Conservation (phyloP, 192 early-diverging fungal species). For the Coemansia sp. region DNA sequence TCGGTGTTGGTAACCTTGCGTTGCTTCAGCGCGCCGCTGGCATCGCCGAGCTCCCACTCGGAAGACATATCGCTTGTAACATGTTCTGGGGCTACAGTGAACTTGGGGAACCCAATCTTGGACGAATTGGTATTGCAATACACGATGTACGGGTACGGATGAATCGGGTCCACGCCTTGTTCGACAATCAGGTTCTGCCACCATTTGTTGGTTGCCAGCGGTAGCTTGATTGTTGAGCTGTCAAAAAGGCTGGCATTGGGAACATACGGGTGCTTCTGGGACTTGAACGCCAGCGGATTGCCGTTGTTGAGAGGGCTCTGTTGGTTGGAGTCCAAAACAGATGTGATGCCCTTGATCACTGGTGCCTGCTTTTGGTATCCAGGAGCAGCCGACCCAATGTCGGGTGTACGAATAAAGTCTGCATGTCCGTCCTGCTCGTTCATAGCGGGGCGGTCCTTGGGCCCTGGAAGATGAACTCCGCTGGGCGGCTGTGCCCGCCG, state of each 20-base stretch:
- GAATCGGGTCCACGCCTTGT: slow-evolving; percentile 39
- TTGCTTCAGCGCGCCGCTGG: slow-evolving; percentile 18
- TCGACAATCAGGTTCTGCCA: slow-evolving; percentile 54
- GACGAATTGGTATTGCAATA: slow-evolving; percentile 25
- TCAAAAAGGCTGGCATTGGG: slow-evolving; percentile 42
- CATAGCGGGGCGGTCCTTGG: slow-evolving; percentile 23
- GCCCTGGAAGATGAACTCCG: slow-evolving; percentile 29
- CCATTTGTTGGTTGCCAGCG: slow-evolving; percentile 54
- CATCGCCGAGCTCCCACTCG: slow-evolving; percentile 39
- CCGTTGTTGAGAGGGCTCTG: slow-evolving; percentile 36
- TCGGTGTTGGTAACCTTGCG: slow-evolving; percentile 38
- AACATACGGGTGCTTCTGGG: slow-evolving; percentile 13
- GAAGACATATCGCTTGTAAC: slow-evolving; percentile 26
- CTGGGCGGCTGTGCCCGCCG: slow-evolving; percentile 45
- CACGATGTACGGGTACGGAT: slow-evolving; percentile 54
- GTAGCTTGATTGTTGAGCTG: slow-evolving; percentile 8
- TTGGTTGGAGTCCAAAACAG: slow-evolving; percentile 34
- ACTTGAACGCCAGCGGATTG: slow-evolving; percentile 12
- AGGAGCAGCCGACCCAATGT: slow-evolving; percentile 8
- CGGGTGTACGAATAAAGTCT: slow-evolving; percentile 15
- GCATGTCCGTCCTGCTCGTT: slow-evolving; percentile 32
- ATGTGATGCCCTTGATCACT: slow-evolving; percentile 22
- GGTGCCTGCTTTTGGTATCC: slow-evolving; percentile 26
- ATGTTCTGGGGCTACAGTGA: slow-evolving; percentile 7
- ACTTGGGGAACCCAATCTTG: slow-evolving; percentile 37